These are phyloP conservation scores for Rhinocladiella mackenziei DNA, from an alignment of 2,329 filamentous ascomycete genomes.

Conservation along the genomic window DNA sequence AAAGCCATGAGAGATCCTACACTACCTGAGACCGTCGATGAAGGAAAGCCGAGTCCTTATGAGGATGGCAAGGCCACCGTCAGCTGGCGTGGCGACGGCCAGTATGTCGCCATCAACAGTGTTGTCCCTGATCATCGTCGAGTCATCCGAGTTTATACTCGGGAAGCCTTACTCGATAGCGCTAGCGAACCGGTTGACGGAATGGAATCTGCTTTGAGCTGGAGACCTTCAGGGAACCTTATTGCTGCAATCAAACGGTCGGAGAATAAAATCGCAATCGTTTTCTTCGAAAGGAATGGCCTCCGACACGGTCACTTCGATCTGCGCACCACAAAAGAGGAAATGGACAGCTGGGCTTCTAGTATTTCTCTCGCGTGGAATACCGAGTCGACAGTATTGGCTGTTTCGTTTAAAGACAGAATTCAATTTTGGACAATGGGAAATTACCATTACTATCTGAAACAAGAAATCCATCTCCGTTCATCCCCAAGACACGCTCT, in stretches of 20 bases:
- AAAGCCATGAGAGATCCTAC: constrained; percentile 86
- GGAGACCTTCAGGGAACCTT: constrained; percentile 85
- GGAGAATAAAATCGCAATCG: constrained; percentile 62
- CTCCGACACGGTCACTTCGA: constrained; percentile 91
- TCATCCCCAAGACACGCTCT: constrained; percentile 28
- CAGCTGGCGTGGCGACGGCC: constrained; percentile 92
- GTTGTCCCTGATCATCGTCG: constrained; percentile 67
- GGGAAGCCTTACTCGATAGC: constrained; percentile 85
- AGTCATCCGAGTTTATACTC: constrained; percentile 82
- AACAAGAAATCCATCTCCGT: constrained; percentile 66
- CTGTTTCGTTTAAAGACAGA: constrained; percentile 68
- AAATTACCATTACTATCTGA: constrained; percentile 98
- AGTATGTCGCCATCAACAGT: constrained; percentile 81
- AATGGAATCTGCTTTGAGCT: constrained; percentile 81
- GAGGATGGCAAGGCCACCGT: constrained; percentile 71
- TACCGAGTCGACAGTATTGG: constrained; percentile 82
- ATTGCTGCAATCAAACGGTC: constrained; percentile 78
- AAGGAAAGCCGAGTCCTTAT: constrained; percentile 68
- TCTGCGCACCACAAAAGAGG: constrained; percentile 63
- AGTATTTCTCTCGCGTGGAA: constrained; percentile 78
- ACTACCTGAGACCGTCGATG: constrained; percentile 85
- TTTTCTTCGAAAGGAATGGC: constrained; percentile 98
- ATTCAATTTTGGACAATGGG: constrained; percentile 96
- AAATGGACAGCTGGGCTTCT: constrained; percentile 52
- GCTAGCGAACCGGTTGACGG: constrained; percentile 93